Evolutionary conservation across 352 stramenopile species (phyloP), one percentile per base, ranked within the genome.

Genomic region (Peronosclerospora sorghi): DNA sequence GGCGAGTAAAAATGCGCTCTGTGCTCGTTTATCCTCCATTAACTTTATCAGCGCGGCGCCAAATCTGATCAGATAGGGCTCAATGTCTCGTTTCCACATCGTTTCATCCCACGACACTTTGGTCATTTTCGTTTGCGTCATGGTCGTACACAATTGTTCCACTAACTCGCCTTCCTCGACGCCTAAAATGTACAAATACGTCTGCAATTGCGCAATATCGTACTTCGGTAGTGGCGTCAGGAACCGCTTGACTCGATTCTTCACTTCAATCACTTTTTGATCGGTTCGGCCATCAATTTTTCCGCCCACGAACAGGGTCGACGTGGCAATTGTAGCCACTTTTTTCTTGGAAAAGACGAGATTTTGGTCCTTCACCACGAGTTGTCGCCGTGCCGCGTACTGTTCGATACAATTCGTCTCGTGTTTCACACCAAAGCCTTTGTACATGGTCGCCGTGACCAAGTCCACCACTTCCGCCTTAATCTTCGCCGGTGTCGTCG

Each of bases 211-310:
- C 1, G 73, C 73, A 7, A 92, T 32, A 51, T 92, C 80, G 52
- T 92, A 92, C 49, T 62, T 68, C 5, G 80, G 80, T 43, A 92
- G 50, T 8, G 80, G 80, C 19, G 54, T 65, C 18, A 86, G 66
- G 54, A 92, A 92, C 9, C 48, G 41, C 26, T 60, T 69, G 44
- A 92, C 41, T 35, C 80, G 63, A 56, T 92, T 92, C 59, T 92
- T 92, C 27, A 92, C 77, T 41, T 92, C 80, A 35, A 92, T 69
- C 13, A 92, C 77, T 28, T 77, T 86, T 37, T 73, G 73, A 46
- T 84, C 74, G 1, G 63, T 66, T 45, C 65, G 65, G 15, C 80
- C 80, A 51, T 92, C 80, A 47, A 92, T 88, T 41, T 86, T 86
- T 14, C 80, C 80, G n/a, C 80, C 80, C 13, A 92, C 72, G 4